Base-by-base conservation (phyloP, 2,329 filamentous ascomycete species). In the Claviceps monticola region DNA sequence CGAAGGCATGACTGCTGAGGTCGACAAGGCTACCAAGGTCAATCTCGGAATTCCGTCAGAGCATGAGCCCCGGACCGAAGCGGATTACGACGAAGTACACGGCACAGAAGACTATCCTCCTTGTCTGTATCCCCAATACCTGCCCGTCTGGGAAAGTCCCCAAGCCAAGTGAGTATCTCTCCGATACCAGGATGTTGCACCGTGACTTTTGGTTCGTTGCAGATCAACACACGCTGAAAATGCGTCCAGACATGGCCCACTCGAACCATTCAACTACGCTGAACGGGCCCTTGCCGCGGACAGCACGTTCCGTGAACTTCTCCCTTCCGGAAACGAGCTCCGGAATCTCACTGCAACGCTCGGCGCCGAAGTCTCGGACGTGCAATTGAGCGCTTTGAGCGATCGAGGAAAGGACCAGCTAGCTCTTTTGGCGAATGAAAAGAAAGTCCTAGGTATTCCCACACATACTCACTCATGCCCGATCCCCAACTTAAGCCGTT, bases 381-480 rank as follows among this genome's bases (percentile, higher is more conserved):
- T 85, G 19, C 82, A 86, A 62, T 66, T 86, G 34, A 82, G 76
- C 67, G 72, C 75, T 59, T 69, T 86, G n/a, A 76, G 68, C 44
- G 66, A 78, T 44, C 74, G 75, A 36, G 81, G 77, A 50, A 83
- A 83, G 60, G 79, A 86, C 58, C 79, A 86, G 60, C 68, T 86
- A 13, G 82, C 82, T 1, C 72, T 80, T 14, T 77, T 83, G 53
- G 78, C 84, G 23, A 76, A 82, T 6, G 72, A 84, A 63, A 76
- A 79, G 58, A 84, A 83, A 59, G 80, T 85, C 16, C 80, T 83
- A 21, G 75, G 77, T 21, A 85, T 86, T 71, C 77, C 80, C n/a
- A 17, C 17, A 11, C 14, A 5, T 9, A 9, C 17, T 5, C 13
- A 9, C 39, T 21, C 9, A 17, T 42, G 4, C 39, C 19, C 3